Conservation (phyloP, 2,329 filamentous ascomycete genomes). For the Hypoxylon sp. region DNA sequence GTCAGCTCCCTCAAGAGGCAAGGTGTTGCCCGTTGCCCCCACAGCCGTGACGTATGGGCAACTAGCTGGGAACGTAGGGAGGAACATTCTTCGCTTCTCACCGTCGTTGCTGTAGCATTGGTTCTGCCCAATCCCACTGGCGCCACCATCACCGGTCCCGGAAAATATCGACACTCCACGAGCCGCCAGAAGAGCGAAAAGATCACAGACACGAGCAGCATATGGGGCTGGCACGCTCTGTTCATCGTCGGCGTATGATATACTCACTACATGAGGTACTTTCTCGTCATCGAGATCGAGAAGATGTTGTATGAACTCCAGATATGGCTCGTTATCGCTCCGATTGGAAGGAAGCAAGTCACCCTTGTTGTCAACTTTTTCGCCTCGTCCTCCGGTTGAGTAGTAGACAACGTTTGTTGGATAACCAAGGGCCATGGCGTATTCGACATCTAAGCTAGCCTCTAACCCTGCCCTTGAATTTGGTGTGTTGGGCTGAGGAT, state of each 20-base stretch:
- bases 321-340: slow-evolving; percentile 76
- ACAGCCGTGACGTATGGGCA: slow-evolving; percentile 58
- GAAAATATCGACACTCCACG: slow-evolving; percentile 75
- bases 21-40: slow-evolving; percentile 46
- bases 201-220: slow-evolving; percentile 70
- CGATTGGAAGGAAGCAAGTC: slow-evolving; percentile 55
- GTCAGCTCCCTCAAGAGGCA: slow-evolving; percentile 43
- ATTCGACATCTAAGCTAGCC: slow-evolving; percentile 66
- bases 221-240: slow-evolving; percentile 72
- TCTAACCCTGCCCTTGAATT: slow-evolving; percentile 58
- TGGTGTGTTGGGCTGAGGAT: slow-evolving; percentile 57
- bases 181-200: slow-evolving; percentile 73
- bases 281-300: slow-evolving; percentile 65
- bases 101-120: slow-evolving; percentile 69
- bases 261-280: slow-evolving; percentile 73
- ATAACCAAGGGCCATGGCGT: slow-evolving; percentile 62
- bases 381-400: slow-evolving; percentile 62
- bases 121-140: slow-evolving; percentile 65
- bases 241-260: slow-evolving; percentile 77
- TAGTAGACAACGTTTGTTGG: slow-evolving; percentile 64
- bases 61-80: slow-evolving; percentile 66
- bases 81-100: slow-evolving; percentile 63
- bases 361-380: slow-evolving; percentile 59
- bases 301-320: slow-evolving; percentile 73
- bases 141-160: slow-evolving; percentile 70